phyloP scores from a whole-genome alignment of 352 stramenopile species.

The Phytopythium helicoides region DNA sequence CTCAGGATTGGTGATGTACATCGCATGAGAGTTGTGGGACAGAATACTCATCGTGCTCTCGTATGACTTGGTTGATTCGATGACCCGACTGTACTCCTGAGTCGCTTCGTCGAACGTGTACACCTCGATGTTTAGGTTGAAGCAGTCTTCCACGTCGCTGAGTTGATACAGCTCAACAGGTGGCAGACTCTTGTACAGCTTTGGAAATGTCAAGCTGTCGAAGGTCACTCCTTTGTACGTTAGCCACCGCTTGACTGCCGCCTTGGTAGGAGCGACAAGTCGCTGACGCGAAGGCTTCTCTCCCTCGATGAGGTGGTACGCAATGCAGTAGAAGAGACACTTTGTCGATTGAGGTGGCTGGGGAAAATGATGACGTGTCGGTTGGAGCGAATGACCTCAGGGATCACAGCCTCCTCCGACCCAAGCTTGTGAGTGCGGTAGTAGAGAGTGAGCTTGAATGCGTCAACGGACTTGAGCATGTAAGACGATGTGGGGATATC shows the following conservation, averaged over 20 bases:
- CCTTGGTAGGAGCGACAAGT: conserved; percentile 5
- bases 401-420: conserved; percentile 13
- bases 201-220: background rate
- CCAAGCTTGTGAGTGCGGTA: conserved; percentile 14
- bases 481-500: no score
- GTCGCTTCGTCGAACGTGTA: conserved; percentile 16
- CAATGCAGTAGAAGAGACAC: conserved; percentile 13
- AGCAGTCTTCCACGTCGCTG: conserved; percentile 15
- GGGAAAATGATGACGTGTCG: conserved; percentile 18
- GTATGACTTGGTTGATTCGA: conserved; percentile 5
- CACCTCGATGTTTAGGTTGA: conserved; percentile 14
- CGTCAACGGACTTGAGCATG: conserved; percentile 12
- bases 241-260: conserved; percentile 12
- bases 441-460: conserved; percentile 16
- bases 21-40: conserved; percentile 14
- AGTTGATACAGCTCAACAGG: conserved; percentile 18
- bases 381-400: conserved; percentile 14
- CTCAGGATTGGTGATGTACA: conserved; percentile 20
- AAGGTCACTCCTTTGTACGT: conserved; percentile 9
- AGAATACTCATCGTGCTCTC: conserved; percentile 18
- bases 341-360: conserved; percentile 8
- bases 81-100: conserved; percentile 4
- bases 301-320: background rate
- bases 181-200: conserved; percentile 10
- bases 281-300: conserved; percentile 1